Base-by-base conservation (phyloP, 306 rosid species). In the Styphnolobium japonicum region DNA sequence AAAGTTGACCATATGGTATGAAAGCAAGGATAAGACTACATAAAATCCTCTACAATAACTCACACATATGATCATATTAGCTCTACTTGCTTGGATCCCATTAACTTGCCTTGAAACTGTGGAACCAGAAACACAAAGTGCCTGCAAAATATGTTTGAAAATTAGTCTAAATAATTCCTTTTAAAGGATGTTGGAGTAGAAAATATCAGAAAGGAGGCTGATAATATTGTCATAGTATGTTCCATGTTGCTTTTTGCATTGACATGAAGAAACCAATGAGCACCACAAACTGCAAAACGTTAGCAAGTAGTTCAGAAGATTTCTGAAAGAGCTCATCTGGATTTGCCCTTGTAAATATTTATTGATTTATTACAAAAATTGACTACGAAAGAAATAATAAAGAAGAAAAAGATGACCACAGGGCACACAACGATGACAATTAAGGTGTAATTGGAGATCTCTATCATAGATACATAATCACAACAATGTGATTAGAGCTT, bases 21-120 rank as follows among this genome's bases (percentile, higher is more conserved):
- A 65, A 74, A 40, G 51, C 61, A 42, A 60, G 43, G 52, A 77
- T 5, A 23, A 25, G 37, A 65, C 27, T 58, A 9, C 19, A 31
- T 18, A 61, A 67, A 55, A 51, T 58, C 57, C 80, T 46, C 22
- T 60, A 49, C 5, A 72, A 46, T 33, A 65, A 84, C 97, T 82
- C 85, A 95, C 98, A 58, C 96, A 83, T 77, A 88, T 86, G 64
- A 95, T 92, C 95, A 95, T 86, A 84, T 80, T 88, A 73, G 96
- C 98, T 86, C 89, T 92, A 82, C 85, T 82, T 37, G 58, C 5
- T 7, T 76, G 76, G 76, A 95, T 82, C 85, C 98, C 98, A 78
- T 88, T 92, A 57, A 81, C 82, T 42, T 85, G 88, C 80, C 80
- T 85, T 43, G 82, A 4, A 77, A 61, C 67, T 2, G 87, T 46